A percentile compares a stretch with the other conserved stretches of the same genome.
Conservation (phyloP, 306 rosid species). For the Potentilla sterilis region DNA sequence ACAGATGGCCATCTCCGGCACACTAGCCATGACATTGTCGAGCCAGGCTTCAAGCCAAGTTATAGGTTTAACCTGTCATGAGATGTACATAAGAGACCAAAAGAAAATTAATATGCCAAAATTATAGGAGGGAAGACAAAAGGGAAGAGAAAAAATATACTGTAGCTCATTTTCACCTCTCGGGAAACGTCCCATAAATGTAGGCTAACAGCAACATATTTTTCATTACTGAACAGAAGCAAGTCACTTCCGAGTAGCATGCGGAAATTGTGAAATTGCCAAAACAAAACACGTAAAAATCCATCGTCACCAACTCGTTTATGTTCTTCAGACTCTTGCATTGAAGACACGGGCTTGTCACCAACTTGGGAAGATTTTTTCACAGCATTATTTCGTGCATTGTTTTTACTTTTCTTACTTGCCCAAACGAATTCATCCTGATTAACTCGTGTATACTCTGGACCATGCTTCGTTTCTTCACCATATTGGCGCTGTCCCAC, state of each 20-base stretch:
- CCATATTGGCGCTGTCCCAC: conserved; percentile 32
- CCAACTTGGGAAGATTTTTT: conserved; percentile 80
- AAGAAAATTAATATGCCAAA: conserved; percentile 13
- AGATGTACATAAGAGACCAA: conserved; percentile 12
- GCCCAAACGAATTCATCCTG: conserved; percentile 55
- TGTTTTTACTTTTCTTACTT: conserved; percentile 64
- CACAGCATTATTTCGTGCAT: conserved; percentile 47
- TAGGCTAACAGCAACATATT: conserved; percentile 93
- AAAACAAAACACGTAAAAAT: conserved; percentile 77
- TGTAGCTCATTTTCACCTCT: conserved; percentile 51
- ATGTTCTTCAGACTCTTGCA: conserved; percentile 84
- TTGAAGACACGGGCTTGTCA: conserved; percentile 58
- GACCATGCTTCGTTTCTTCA: no score
- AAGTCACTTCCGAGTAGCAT: conserved; percentile 96
- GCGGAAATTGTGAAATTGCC: conserved; percentile 97
- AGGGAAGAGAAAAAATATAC: not conserved
- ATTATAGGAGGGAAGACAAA: not conserved
- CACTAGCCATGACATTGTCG: conserved; percentile 98
- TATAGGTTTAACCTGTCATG: conserved; percentile 76
- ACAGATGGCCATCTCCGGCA: conserved; percentile 94
- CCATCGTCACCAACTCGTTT: conserved; percentile 67
- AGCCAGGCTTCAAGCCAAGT: conserved; percentile 99
- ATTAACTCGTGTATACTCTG: conserved; percentile 6
- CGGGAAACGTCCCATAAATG: conserved; percentile 94
- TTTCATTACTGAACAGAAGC: conserved; percentile 89